Conservation (phyloP, 108 stramenopile genomes). For the Conticribra weissflogii region DNA sequence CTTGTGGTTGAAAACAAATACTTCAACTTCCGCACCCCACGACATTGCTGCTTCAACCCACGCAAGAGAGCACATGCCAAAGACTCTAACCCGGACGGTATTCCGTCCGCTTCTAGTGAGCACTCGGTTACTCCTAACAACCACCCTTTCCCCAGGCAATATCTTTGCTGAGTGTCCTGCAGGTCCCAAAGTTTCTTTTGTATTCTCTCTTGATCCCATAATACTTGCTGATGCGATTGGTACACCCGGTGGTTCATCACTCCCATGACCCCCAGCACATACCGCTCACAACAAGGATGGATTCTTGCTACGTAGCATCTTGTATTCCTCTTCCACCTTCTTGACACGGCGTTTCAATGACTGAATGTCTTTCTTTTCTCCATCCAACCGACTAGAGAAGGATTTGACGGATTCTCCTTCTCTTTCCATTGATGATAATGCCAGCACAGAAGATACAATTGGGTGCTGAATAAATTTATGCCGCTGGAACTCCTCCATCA, state of each 20-base stretch:
- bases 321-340: conserved; percentile 4
- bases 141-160: conserved; percentile 17
- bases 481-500: not conserved
- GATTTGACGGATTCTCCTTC: conserved; percentile 2
- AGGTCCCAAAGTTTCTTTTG: too few species aligned
- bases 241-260: not conserved
- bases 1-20: conserved; percentile 7
- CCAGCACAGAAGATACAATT: conserved; percentile 4
- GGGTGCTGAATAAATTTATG: conserved; percentile 16
- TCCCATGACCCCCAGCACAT: conserved; percentile 3
- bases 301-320: conserved; percentile 3
- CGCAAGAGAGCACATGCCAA: conserved; percentile 7
- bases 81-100: conserved; percentile 1
- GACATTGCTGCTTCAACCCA: conserved; percentile 7
- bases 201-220: conserved; percentile 2
- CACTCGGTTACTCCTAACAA: conserved; percentile 1
- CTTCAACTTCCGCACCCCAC: conserved; percentile 10
- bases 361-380: conserved; percentile 2
- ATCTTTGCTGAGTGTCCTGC: too few species aligned
- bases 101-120: not conserved
- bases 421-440: conserved; percentile 1
- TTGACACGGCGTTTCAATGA: conserved; percentile 1
- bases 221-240: conserved; percentile 5
- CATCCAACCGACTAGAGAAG: not conserved
- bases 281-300: conserved; percentile 5